Evolutionary conservation across 257 asterid species (phyloP).

Genomic region (Euphrasia confusa): DNA sequence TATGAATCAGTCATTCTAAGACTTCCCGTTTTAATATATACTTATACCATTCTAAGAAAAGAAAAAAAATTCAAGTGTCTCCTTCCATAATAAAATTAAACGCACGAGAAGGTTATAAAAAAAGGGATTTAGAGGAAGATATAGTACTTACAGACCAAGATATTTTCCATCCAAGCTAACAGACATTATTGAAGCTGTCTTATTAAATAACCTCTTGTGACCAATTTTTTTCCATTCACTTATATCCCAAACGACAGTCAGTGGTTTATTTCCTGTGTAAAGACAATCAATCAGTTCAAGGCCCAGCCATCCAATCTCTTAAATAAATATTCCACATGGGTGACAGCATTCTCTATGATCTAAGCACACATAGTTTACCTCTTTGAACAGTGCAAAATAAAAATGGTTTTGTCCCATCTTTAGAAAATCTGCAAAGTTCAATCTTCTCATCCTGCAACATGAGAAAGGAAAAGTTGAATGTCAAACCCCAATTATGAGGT

Average conservation of each 20-base stretch:
- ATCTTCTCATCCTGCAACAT: conserved; percentile 76
- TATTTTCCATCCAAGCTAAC: conserved; percentile 90
- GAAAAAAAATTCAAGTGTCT: background rate
- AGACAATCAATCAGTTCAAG: conserved; percentile 10
- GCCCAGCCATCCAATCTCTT: conserved; percentile 21
- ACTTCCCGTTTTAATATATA: no score
- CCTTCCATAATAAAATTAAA: conserved; percentile 5
- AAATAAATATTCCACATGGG: conserved; percentile 11
- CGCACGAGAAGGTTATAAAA: background rate
- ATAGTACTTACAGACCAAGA: conserved; percentile 73
- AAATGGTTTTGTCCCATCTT: conserved; percentile 95
- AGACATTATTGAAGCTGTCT: conserved; percentile 80
- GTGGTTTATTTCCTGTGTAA: conserved; percentile 65
- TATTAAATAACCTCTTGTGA: conserved; percentile 65
- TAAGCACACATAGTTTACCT: conserved; percentile 38
- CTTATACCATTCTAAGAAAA: background rate
- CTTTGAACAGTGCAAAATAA: conserved; percentile 72
- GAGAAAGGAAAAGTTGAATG: conserved; percentile 20
- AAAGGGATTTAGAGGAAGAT: background rate
- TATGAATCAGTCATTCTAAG: no score
- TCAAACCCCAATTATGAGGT: conserved; percentile 21
- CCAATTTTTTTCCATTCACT: conserved; percentile 87
- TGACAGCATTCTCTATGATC: conserved; percentile 9
- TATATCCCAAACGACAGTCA: conserved; percentile 86
- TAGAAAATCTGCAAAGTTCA: conserved; percentile 88